Base-by-base conservation (phyloP, 345 rosid genomes). In the Eutrema japonicum region DNA sequence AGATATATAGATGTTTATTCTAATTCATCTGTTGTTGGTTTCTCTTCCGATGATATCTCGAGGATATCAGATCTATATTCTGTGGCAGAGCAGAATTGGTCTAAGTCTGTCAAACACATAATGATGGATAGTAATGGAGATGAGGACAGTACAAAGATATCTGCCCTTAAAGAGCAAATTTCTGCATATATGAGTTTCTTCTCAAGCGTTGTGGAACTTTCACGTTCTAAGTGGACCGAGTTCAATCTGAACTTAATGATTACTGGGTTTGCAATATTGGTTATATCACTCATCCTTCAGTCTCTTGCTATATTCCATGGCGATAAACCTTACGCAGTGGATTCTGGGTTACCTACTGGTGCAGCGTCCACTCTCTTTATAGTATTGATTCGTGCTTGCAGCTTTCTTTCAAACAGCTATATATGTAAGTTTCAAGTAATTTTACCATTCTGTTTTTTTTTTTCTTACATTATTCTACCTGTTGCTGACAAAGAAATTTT, bases 201-300 rank as follows among this genome's bases (percentile, higher is more conserved):
- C 71, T 71, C 84, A 27, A 78, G 78, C 79, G 90, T 92, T 70
- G 84, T 88, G 64, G 96, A 88, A 75, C 85, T 92, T 52, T 96
- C 97, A 10, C 93, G 93, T 71, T 84, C 93, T 70, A 94, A 94
- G 77, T 94, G 99, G 99, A 94, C 97, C 8, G 96, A 94, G 66
- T 94, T 92, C 78, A 83, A 89, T 82, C 80, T 92, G 69, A 84
- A 77, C 70, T 77, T 89, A 86, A 95, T 95, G 96, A 83, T 81
- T 61, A 57, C 81, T 54, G 99, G 99, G 75, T 74, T 95, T 50
- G 92, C 71, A 66, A 75, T 87, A 46, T 73, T 92, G 89, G 61
- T 88, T 46, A 10, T 83, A 54, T 92, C 99, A 37, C 81, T 91
- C 61, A 66, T 63, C 22, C 51, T 83, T 64, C 83, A 84, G 76